Evolutionary conservation across 257 asterid species (phyloP).

Genomic region (Jacaranda mimosifolia): DNA sequence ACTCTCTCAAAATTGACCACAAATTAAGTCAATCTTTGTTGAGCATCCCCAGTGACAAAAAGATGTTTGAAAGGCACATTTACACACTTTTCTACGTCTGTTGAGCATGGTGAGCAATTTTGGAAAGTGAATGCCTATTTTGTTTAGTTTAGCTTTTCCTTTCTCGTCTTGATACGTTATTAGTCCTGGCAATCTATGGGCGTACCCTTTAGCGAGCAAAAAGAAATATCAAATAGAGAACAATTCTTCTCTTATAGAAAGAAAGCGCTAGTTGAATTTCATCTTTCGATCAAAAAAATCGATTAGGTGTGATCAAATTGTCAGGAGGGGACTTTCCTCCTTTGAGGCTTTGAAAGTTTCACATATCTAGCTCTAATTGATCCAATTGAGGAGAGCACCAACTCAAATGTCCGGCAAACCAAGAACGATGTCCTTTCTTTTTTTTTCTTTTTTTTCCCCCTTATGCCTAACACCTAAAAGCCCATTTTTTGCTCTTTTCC

Average conservation of each 20-base stretch:
- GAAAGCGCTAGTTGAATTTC: not conserved
- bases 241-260: not conserved
- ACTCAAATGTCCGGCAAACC: not conserved
- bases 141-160: not conserved
- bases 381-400: not conserved
- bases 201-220: not conserved
- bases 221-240: not conserved
- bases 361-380: no score
- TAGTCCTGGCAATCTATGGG: not conserved
- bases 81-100: no score
- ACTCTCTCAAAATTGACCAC: no score
- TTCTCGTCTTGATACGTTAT: not conserved
- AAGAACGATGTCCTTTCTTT: conserved; percentile 5
- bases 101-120: not conserved
- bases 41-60: no score
- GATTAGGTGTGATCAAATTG: not conserved
- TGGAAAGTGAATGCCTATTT: not conserved
- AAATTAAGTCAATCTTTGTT: no score
- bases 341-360: no score
- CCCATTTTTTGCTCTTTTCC: conserved; percentile 13
- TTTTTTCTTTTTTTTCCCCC: no score
- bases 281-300: not conserved
- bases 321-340: not conserved
- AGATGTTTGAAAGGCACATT: no score
- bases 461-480: not conserved